These are phyloP conservation scores for Agaricus bisporus DNA, from an alignment of 768 basidiomycete genomes.

Conservation along the genomic window DNA sequence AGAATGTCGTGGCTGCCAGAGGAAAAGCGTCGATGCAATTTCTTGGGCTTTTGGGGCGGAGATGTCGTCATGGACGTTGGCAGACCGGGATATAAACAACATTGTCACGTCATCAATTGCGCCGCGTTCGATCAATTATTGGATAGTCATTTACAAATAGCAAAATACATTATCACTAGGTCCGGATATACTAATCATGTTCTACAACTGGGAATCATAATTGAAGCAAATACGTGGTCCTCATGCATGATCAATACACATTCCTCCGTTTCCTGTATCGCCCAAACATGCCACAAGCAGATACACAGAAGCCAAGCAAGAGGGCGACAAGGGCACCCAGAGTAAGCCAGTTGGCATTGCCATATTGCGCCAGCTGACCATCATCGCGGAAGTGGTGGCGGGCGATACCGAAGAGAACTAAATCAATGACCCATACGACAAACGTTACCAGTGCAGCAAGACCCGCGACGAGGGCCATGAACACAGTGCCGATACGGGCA, in stretches of 20 bases:
- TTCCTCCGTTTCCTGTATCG: slow-evolving; percentile 42
- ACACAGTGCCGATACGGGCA: slow-evolving; percentile 64
- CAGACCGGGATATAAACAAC: neutral
- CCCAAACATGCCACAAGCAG: slow-evolving; percentile 62
- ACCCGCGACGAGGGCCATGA: slow-evolving; percentile 67
- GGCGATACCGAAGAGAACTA: slow-evolving; percentile 72
- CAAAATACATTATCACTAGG: no score
- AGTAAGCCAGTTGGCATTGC: slow-evolving; percentile 81
- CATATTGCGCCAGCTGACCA: slow-evolving; percentile 49
- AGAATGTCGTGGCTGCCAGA: slow-evolving; percentile 7
- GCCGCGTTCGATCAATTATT: no score
- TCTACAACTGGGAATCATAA: no score
- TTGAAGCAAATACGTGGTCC: neutral
- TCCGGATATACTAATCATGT: no score
- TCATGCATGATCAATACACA: slow-evolving; percentile 22
- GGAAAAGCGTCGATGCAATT: slow-evolving; percentile 3
- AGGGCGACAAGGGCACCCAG: slow-evolving; percentile 69
- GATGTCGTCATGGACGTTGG: slow-evolving; percentile 1
- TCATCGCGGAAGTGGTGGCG: slow-evolving; percentile 49
- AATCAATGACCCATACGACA: slow-evolving; percentile 70
- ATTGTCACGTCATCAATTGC: neutral
- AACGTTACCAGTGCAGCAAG: slow-evolving; percentile 65
- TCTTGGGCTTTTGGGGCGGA: neutral
- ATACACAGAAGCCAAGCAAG: slow-evolving; percentile 58
- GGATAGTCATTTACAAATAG: no score